Evolutionary conservation across 805 yeast genomes (phyloP), one percentile per base, ranked within the genome.

Genomic region (Ogataea naganishii): DNA sequence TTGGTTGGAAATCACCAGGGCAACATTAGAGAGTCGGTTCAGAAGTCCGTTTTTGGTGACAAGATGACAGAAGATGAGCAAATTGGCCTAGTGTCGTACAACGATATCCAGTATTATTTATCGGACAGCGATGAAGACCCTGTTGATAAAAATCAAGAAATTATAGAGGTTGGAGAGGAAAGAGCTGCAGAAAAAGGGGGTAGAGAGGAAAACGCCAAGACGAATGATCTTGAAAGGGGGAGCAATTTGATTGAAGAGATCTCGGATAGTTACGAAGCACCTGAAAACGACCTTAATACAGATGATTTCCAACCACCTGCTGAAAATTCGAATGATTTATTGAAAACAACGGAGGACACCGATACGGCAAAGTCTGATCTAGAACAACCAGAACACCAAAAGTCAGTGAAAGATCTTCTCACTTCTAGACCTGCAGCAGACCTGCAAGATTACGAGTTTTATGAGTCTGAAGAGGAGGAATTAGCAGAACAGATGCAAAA

Each of bases 391-490:
- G n/a, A n/a, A n/a, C n/a, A n/a, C n/a, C n/a, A n/a, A n/a, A n/a
- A n/a, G n/a, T n/a, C n/a, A n/a, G n/a, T n/a, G n/a, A n/a, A n/a
- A n/a, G n/a, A n/a, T n/a, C n/a, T n/a, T n/a, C n/a, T n/a, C n/a
- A n/a, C n/a, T n/a, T n/a, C n/a, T n/a, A n/a, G n/a, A n/a, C n/a
- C n/a, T n/a, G n/a, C n/a, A n/a, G n/a, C n/a, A n/a, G n/a, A n/a
- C n/a, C n/a, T n/a, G n/a, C n/a, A 42, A 7, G 81, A 76, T 31
- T 80, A 78, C 43, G 82, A 73, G 32, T 80, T 80, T 48, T 75
- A 74, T 15, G 86, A 82, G 31, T 78, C 76, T 12, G 96, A 88
- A 34, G 94, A 85, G 34, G 75, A 73, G 20, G 71, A 73, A 14
- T 50, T 85, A 4, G 66, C 69, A 3, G 64, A 72, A 20, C 80